phyloP scores from a whole-genome alignment of 164 flowering plant genomes.

The Platanus orientalis region DNA sequence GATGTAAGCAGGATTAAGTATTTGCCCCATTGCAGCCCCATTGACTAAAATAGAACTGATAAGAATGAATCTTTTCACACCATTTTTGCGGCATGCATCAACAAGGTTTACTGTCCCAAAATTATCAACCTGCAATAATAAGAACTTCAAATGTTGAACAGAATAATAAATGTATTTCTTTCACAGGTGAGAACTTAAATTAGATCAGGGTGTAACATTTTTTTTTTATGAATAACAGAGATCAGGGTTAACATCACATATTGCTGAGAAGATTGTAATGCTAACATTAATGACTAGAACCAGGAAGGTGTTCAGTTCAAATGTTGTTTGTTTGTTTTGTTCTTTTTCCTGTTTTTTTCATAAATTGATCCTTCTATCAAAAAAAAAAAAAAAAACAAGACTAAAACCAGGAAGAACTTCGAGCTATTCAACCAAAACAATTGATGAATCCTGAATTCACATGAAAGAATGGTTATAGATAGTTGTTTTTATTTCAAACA shows the following conservation, averaged over 20 bases:
- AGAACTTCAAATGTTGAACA: neutral
- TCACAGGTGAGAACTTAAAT: neutral
- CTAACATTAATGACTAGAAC: neutral
- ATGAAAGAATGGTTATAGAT: neutral
- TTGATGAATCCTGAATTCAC: neutral
- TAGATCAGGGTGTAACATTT: neutral
- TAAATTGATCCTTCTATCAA: too few relatives aligned
- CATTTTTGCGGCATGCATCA: slow-evolving; percentile 75
- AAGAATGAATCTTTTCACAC: slow-evolving; percentile 73
- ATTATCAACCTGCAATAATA: slow-evolving; percentile 69
- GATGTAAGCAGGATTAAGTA: slow-evolving; percentile 88
- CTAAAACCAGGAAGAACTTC: too few relatives aligned
- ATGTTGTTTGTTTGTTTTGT: too few relatives aligned
- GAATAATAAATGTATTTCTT: neutral
- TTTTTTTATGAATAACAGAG: too few relatives aligned
- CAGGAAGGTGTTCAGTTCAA: too few relatives aligned
- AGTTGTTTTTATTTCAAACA: neutral
- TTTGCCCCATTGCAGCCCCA: slow-evolving; percentile 97
- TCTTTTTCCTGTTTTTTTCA: too few relatives aligned
- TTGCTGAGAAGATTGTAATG: neutral
- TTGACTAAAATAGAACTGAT: slow-evolving; percentile 89
- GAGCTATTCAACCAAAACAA: slow-evolving; percentile 1
- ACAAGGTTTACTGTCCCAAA: slow-evolving; percentile 93
- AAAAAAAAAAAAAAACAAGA: too few relatives aligned
- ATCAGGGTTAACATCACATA: neutral